Conservation (phyloP, 441 rosid species). For the Brassica hybrid region DNA sequence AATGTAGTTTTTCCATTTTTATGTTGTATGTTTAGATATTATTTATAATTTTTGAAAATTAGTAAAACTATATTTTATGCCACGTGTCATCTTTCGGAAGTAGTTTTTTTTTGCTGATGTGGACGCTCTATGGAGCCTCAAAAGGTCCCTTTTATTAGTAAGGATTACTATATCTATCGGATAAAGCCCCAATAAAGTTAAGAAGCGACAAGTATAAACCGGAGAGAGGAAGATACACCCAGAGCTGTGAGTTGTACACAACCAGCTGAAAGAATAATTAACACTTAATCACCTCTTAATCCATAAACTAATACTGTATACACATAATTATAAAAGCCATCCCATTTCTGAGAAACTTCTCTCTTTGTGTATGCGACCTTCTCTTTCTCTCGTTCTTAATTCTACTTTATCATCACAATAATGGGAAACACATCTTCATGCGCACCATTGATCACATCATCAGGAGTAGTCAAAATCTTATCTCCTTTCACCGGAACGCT, state of each 20-base stretch:
- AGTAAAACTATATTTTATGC: too few relatives aligned
- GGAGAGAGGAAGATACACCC: slow-evolving; percentile 28
- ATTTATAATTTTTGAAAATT: too few relatives aligned
- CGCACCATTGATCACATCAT: slow-evolving; percentile 40
- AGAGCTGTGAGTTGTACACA: slow-evolving; percentile 36
- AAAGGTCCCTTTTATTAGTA: too few relatives aligned
- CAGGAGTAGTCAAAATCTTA: slow-evolving; percentile 36
- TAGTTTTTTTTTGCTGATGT: too few relatives aligned
- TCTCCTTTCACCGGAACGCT: too few relatives aligned
- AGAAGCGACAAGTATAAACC: slow-evolving; percentile 39
- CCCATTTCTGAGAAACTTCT: slow-evolving; percentile 18
- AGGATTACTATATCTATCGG: slow-evolving; percentile 23
- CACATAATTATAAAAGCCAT: slow-evolving; percentile 28
- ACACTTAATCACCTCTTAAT: slow-evolving; percentile 32
- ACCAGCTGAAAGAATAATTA: slow-evolving; percentile 30
- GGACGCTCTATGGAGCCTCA: too few relatives aligned
- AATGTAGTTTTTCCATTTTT: too few relatives aligned
- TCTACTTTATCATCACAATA: slow-evolving; percentile 3
- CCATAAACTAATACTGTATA: slow-evolving; percentile 25
- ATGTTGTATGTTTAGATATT: too few relatives aligned
- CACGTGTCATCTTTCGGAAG: too few relatives aligned
- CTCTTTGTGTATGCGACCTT: neutral
- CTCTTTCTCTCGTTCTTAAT: slow-evolving; percentile 6
- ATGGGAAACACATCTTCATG: slow-evolving; percentile 50
- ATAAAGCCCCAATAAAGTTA: slow-evolving; percentile 29